Base-by-base conservation (phyloP, 768 basidiomycete genomes). In the Rhodosporidiobolus odoratus region DNA sequence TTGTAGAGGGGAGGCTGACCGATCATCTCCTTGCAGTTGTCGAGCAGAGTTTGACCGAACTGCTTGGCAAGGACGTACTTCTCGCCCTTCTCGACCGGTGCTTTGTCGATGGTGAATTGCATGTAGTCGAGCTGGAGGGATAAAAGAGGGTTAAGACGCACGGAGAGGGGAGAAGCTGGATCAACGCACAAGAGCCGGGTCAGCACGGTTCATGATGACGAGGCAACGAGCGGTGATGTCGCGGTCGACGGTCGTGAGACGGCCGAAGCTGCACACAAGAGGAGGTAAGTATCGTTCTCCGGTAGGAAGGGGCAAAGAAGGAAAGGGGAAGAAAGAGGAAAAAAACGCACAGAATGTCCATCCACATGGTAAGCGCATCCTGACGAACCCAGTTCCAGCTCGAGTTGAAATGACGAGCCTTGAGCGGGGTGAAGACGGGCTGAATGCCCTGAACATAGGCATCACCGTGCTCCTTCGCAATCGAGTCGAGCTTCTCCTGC, bases 381-480 rank as follows among this genome's bases (percentile, higher is more conserved):
- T 99, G 96, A 69, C 95, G 88, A 54, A 89, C 95, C 96, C 96
- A 99, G 79, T 99, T 99, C 96, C 95, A 99, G 10, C 90, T 92
- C 3, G 95, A 98, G 79, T 98, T 94, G 83, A 99, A 98, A 78
- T 89, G 93, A 56, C 96, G 90, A 19, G 94, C 96, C 81, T 99
- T 98, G 77, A 97, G 84, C 4, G 91, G 88, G 77, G 95, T 91
- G 80, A 99, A 99, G 67, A 86, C 84, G 16, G 96, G 96, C 77
- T 94, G 90, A 70, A 98, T 94, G 53, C 96, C 96, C 40, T 94
- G 89, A 69, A 98, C 83, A 81, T 99, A 99, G 0, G 84, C 79
- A 66, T 98, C 94, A 37, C 96, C 96, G 75, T 99, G 96, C 78
- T 99, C 96, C 71, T 86, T 84, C 54, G 86, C 83, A 78, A 99